Evolutionary conservation across 768 basidiomycete genomes (phyloP), one percentile per base, ranked within the genome.

Genomic region (Leccinum variicolor): DNA sequence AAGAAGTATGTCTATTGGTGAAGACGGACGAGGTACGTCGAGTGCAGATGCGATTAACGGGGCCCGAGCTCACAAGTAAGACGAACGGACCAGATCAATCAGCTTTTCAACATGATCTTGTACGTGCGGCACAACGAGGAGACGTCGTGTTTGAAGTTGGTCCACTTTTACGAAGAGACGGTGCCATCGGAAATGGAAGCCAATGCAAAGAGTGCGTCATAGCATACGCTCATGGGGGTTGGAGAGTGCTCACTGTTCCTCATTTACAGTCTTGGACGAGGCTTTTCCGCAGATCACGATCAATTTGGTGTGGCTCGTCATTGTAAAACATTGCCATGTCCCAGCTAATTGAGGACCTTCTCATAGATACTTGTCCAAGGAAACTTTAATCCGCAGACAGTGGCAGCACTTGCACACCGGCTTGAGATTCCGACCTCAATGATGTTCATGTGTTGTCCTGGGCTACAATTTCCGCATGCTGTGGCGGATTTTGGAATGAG

Each of bases 141-240:
- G 62, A 90, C 89, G 0, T 79, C 85, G 0, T 78, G 81, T 62
- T 63, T 90, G 55, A 87, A 87, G 70, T 79, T 90, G 13, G 77
- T 89, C 4, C 86, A 89, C 63, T 89, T 87, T 63, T 76, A 79
- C 56, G 79, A 84, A 26, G 75, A 72, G 23, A 81, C 80, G 29
- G 75, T 84, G 25, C 89, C 89, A 1, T 84, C 84, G 0, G 89
- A 91, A 64, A 70, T 91, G 62, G 87, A 86, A 66, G 85, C 87
- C 5, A 91, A 90, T 64, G 77, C 81, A 31, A 87, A 83, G 66
- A 84, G 85, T 84, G 52, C 23, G 75, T 65, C 46, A n/a, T n/a
- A 9, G 4, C 36, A 39, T 46, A 46, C 6, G 5, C 6, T 46
- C 9, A 45, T 19, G 6, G 45, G 11, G 21, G 2, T n/a, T 19